phyloP scores from a whole-genome alignment of 2,329 filamentous ascomycete species.

The Acrocalymma vagum region DNA sequence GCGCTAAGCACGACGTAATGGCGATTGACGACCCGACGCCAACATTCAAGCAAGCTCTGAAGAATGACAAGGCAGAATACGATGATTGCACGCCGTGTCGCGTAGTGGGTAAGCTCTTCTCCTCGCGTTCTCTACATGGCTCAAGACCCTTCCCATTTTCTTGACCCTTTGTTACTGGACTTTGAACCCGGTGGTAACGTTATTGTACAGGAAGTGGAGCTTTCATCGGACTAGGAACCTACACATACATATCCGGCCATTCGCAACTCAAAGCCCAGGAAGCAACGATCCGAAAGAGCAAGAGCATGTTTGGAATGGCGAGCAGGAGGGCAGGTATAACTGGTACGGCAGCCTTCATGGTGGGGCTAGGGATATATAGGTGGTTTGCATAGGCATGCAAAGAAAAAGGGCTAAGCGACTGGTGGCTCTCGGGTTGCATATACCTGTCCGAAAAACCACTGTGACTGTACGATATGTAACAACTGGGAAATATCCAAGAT shows the following conservation, averaged over 20 bases:
- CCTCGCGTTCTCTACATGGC: no score
- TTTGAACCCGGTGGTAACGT: neutral
- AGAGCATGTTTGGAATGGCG: slow-evolving; percentile 51
- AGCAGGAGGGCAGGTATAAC: slow-evolving; percentile 51
- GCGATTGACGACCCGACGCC: slow-evolving; percentile 23
- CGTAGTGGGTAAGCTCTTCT: slow-evolving; percentile 67
- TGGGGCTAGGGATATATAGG: slow-evolving; percentile 55
- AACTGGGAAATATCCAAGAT: no score
- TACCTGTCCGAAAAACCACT: no score
- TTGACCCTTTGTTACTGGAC: neutral
- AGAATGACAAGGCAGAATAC: slow-evolving; percentile 42
- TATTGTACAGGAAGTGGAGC: slow-evolving; percentile 50
- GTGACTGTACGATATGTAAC: no score
- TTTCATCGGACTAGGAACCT: slow-evolving; percentile 57
- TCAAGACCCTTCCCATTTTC: neutral
- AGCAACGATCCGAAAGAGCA: slow-evolving; percentile 50
- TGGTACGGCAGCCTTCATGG: slow-evolving; percentile 48
- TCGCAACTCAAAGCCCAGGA: slow-evolving; percentile 53
- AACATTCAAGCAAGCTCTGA: slow-evolving; percentile 38
- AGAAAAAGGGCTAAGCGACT: slow-evolving; percentile 1
- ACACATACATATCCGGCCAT: slow-evolving; percentile 56
- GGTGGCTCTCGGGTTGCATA: no score
- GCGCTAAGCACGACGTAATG: no score
- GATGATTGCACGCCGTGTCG: slow-evolving; percentile 77
- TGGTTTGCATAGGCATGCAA: slow-evolving; percentile 41